Evolutionary conservation across 345 rosid genomes (phyloP).

Genomic region (Anacardium occidentale): DNA sequence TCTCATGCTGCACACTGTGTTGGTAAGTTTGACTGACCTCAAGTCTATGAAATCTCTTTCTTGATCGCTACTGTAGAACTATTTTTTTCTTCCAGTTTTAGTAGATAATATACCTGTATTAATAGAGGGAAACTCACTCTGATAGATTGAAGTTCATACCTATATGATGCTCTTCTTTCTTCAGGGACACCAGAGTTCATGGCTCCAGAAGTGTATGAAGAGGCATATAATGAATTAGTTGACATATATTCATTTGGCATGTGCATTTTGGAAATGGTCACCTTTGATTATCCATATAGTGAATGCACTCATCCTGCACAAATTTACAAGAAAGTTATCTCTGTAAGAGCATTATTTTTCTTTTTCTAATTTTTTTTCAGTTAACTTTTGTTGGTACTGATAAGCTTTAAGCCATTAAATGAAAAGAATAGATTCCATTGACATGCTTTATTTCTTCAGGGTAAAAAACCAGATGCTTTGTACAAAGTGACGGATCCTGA

Average conservation of each 20-base stretch:
- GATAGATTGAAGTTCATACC: constrained; percentile 6
- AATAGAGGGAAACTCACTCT: neutral
- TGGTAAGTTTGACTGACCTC: constrained; percentile 47
- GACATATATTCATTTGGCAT: constrained; percentile 97
- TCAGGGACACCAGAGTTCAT: constrained; percentile 98
- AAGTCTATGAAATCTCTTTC: neutral
- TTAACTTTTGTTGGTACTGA: neutral
- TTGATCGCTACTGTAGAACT: neutral
- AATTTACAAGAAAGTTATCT: constrained; percentile 96
- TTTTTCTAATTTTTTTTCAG: neutral
- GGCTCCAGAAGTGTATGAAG: constrained; percentile 99
- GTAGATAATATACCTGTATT: neutral
- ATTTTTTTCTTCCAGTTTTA: too few species aligned
- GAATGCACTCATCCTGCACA: constrained; percentile 96
- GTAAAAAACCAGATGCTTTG: constrained; percentile 88
- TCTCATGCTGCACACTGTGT: constrained; percentile 93
- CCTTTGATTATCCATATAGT: constrained; percentile 94
- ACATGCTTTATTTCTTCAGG: constrained; percentile 46
- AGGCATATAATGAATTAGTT: constrained; percentile 93
- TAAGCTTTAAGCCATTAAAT: neutral
- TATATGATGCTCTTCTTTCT: constrained; percentile 19
- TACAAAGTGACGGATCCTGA: constrained; percentile 79
- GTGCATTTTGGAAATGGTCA: constrained; percentile 98
- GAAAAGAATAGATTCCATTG: constrained; percentile 14
- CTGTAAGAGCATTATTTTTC: constrained; percentile 52